Base-by-base conservation (phyloP, 2,329 filamentous ascomycete genomes). In the Scytalidium lignicola region DNA sequence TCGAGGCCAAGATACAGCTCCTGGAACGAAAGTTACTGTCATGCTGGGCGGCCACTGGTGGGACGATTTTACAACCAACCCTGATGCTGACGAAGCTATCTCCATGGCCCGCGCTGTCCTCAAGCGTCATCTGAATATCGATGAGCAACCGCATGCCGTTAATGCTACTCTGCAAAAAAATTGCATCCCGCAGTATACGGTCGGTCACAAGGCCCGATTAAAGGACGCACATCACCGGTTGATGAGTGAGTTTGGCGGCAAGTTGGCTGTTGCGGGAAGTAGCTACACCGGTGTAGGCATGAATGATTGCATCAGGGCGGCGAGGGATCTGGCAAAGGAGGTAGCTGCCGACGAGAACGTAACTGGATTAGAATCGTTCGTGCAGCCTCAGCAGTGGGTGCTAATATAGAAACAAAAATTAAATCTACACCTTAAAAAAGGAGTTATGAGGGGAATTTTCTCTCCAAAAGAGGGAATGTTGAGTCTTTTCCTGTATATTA, bases 11-110 rank as follows among this genome's bases (percentile, higher is more conserved):
- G 80, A 86, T 62, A 73, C 69, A 3, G 74, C 67, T 1, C 21
- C 53, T 12, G 90, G 88, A 20, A 95, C 90, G 13, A 96, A 95
- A 66, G 69, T 97, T 47, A 96, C 92, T 15, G 88, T 97, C 58
- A 95, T 99, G 83, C 74, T 99, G 49, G 93, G 93, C 51, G 93
- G 93, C 1, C 90, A 96, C 69, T 90, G 88, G 79, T 97, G 89
- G 89, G 77, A 90, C 64, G 78, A 73, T 50, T 82, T 77, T 72
- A 62, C 56, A 42, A 60, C 67, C 2, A 80, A 80, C 50, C 90
- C 90, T 0, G 71, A 78, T 45, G 75, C 83, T 53, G 73, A 83
- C 13, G 77, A 87, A 56, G 90, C 82, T 15, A 70, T 87, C 21
- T 63, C 68, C 5, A 86, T 92, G 78, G 90, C 91, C 28, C 79